Conservation (phyloP, 78 protist genomes). For the Monosiga brevicollis region DNA sequence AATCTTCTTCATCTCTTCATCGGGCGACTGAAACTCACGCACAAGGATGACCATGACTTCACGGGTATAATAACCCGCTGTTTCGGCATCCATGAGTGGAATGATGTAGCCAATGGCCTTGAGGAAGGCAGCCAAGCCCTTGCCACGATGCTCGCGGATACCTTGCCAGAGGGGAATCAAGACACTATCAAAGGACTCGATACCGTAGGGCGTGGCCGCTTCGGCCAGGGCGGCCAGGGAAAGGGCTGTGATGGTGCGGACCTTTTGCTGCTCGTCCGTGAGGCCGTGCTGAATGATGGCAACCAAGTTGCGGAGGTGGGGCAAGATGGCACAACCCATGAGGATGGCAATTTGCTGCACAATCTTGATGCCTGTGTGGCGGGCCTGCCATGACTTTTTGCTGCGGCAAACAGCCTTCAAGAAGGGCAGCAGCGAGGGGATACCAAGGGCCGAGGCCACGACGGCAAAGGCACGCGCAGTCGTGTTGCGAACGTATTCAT, state of each 20-base stretch:
- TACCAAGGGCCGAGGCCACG: constrained; percentile 95
- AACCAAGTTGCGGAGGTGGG: constrained; percentile 84
- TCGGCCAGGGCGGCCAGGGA: constrained; percentile 97
- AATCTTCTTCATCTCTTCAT: constrained; percentile 97
- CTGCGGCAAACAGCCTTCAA: constrained; percentile 91
- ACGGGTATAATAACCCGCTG: constrained; percentile 81
- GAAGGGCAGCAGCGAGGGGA: constrained; percentile 89
- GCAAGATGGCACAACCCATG: constrained; percentile 93
- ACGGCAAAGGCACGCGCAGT: constrained; percentile 98
- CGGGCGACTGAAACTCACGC: constrained; percentile 87
- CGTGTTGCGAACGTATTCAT: constrained; percentile 93
- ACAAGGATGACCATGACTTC: constrained; percentile 77
- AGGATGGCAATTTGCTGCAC: constrained; percentile 93
- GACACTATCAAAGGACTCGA: constrained; percentile 88
- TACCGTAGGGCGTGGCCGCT: constrained; percentile 95
- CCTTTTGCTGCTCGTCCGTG: constrained; percentile 74
- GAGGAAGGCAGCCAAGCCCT: constrained; percentile 90
- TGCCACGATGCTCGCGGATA: constrained; percentile 69
- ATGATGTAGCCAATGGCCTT: constrained; percentile 96
- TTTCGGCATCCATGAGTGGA: constrained; percentile 93
- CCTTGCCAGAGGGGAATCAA: constrained; percentile 89
- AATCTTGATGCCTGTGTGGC: constrained; percentile 96
- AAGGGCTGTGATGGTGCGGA: constrained; percentile 85
- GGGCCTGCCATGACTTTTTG: constrained; percentile 90
- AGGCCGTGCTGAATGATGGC: constrained; percentile 78